A percentile compares a stretch with the other conserved stretches of the same genome.
Conservation (phyloP, 2,329 filamentous ascomycete species). For the Botrytis hyacinthi region DNA sequence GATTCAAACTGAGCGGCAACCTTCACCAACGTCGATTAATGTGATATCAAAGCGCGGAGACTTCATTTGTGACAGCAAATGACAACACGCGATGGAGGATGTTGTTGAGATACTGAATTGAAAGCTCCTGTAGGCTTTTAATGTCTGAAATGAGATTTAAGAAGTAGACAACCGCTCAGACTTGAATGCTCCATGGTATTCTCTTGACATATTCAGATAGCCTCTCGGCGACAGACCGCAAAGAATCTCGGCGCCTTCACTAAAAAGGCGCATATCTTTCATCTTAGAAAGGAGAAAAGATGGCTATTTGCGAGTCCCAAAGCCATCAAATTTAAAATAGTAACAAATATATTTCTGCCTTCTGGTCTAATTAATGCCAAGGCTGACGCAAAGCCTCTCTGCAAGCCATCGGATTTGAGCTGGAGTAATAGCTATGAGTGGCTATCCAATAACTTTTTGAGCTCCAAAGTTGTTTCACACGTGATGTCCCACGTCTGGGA, state of each 20-base stretch:
- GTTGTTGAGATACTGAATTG: not conserved
- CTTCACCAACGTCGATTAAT: not conserved
- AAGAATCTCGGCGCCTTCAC: not conserved
- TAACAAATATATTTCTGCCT: not conserved
- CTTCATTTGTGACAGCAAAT: not conserved
- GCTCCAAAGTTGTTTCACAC: constrained; percentile 1
- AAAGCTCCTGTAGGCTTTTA: not conserved
- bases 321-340: constrained; percentile 1
- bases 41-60: not conserved
- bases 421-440: not conserved
- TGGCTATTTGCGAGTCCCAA: not conserved
- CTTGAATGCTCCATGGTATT: not conserved
- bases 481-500: not conserved
- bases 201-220: not conserved
- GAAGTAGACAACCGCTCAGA: not conserved
- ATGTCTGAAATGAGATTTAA: not conserved
- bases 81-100: not conserved
- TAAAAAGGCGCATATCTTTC: not conserved
- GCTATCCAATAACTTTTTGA: constrained; percentile 11
- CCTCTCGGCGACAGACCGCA: not conserved
- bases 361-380: constrained; percentile 12
- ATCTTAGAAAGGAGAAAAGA: not conserved
- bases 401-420: constrained; percentile 16
- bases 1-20: not conserved
- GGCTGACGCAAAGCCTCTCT: not conserved